These are phyloP conservation scores for Yamadazyma triangularis DNA, from an alignment of 1,139 yeast genomes.

Conservation along the genomic window DNA sequence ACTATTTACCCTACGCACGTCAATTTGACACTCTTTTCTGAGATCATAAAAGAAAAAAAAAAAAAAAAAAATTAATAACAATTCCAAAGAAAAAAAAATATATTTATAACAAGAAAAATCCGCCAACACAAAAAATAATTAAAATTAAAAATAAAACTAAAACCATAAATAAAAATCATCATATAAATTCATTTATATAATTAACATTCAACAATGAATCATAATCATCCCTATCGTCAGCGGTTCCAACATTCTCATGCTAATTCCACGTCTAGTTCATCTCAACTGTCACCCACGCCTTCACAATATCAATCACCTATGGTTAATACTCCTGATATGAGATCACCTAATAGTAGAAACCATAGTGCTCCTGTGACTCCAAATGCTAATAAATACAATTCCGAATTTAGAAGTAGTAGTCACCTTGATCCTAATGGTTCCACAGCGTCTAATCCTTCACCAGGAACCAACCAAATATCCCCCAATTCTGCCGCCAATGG, in stretches of 20 bases:
- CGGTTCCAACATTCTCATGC: conserved; percentile 13
- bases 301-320: conserved; percentile 10
- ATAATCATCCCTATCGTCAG: conserved; percentile 32
- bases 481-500: background rate
- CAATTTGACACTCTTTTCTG: too few species aligned
- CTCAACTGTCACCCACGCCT: conserved; percentile 5
- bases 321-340: conserved; percentile 1
- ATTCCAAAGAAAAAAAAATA: too few species aligned
- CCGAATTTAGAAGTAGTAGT: too few species aligned
- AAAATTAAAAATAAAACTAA: too few species aligned
- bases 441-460: background rate
- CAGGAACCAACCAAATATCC: background rate
- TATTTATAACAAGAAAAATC: too few species aligned
- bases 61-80: too few species aligned
- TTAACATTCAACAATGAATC: background rate
- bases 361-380: background rate
- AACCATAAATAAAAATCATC: too few species aligned
- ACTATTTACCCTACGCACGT: too few species aligned
- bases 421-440: background rate
- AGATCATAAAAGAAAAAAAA: too few species aligned
- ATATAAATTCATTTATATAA: too few species aligned
- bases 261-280: conserved; percentile 1
- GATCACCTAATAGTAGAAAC: background rate
- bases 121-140: too few species aligned
- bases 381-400: too few species aligned